phyloP scores from a whole-genome alignment of 176 grass and related monocot species.

The Bonia amplexicaulis region DNA sequence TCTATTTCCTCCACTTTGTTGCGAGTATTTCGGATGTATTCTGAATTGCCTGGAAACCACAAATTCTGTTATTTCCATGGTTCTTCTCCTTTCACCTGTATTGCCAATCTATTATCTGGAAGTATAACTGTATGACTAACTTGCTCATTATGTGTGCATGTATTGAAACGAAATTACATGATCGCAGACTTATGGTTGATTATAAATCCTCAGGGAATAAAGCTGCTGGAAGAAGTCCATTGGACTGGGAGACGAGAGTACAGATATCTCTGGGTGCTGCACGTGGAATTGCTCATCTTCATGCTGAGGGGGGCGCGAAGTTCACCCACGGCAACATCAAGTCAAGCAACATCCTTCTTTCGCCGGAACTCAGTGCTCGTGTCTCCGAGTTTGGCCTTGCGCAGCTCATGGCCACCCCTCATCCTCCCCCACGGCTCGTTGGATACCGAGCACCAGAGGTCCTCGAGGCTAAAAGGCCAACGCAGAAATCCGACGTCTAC shows the following conservation, averaged over 20 bases:
- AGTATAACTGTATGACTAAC: neutral
- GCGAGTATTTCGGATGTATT: neutral
- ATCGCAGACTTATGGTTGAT: neutral
- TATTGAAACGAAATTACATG: neutral
- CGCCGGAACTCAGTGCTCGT: slow-evolving; percentile 39
- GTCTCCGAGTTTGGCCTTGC: slow-evolving; percentile 61
- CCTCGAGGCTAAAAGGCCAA: slow-evolving; percentile 51
- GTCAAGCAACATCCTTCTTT: slow-evolving; percentile 78
- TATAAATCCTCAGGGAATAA: slow-evolving; percentile 47
- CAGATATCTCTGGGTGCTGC: slow-evolving; percentile 57
- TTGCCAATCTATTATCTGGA: neutral
- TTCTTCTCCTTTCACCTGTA: neutral
- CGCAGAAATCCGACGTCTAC: slow-evolving; percentile 86
- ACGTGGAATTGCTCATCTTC: slow-evolving; percentile 64
- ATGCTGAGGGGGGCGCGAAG: slow-evolving; percentile 36
- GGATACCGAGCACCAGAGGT: slow-evolving; percentile 87
- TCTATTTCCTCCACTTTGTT: neutral
- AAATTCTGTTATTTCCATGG: slow-evolving; percentile 1
- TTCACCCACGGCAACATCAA: slow-evolving; percentile 85
- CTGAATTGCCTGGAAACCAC: neutral
- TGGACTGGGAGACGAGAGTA: slow-evolving; percentile 85
- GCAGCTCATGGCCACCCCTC: slow-evolving; percentile 57
- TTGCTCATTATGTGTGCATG: neutral
- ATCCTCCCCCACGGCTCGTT: slow-evolving; percentile 32
- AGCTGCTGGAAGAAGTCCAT: slow-evolving; percentile 50